Conservation (phyloP, 106 monocot species). For the Amphibolis antarctica region DNA sequence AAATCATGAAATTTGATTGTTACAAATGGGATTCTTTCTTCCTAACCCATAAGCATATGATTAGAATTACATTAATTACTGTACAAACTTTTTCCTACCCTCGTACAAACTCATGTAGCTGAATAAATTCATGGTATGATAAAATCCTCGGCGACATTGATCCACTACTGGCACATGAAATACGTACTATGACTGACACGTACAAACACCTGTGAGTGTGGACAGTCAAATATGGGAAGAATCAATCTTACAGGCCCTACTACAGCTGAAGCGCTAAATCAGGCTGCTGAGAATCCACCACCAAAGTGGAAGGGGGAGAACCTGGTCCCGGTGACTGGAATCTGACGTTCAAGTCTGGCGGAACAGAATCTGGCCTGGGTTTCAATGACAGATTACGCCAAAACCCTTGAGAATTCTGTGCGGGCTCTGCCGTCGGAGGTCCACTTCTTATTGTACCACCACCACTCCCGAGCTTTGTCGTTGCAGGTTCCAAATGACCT, state of each 20-base stretch:
- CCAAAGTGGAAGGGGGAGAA: constrained; percentile 20
- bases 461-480: not conserved
- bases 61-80: constrained; percentile 18
- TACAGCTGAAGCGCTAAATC: constrained; percentile 75
- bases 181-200: not conserved
- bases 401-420: constrained; percentile 9
- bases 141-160: not conserved
- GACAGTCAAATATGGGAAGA: constrained; percentile 9
- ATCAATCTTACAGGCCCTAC: not conserved
- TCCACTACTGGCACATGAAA: not conserved
- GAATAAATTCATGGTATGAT: constrained; percentile 3
- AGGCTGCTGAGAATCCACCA: constrained; percentile 45
- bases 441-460: not conserved
- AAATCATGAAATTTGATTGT: constrained; percentile 5
- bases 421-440: not conserved
- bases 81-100: constrained; percentile 11
- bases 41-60: not conserved
- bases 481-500: constrained; percentile 3
- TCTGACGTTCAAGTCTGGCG: constrained; percentile 47
- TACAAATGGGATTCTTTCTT: constrained; percentile 10
- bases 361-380: constrained; percentile 16
- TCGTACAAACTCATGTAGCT: constrained; percentile 2
- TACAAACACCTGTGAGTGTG: not conserved
- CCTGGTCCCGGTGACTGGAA: constrained; percentile 49
- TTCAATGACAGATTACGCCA: constrained; percentile 14